Base-by-base conservation (phyloP, 1,139 yeast genomes). In the Blastobotrys malaysiensis region DNA sequence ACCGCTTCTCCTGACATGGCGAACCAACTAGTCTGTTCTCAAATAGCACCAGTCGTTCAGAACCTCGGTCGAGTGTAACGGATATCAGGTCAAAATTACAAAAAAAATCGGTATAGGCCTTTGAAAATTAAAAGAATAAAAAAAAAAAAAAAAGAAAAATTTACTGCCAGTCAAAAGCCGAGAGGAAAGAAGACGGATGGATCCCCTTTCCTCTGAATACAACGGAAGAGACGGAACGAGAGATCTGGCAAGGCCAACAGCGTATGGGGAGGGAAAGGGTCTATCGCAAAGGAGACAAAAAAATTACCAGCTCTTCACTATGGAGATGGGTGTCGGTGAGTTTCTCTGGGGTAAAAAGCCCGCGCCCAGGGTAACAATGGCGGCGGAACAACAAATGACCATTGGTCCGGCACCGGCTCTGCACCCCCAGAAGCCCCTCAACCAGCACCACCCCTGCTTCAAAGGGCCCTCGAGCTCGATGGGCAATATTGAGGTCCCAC, bases 1-100 rank as follows among this genome's bases (percentile, higher is more conserved):
- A 5, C 22, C 19, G 22, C 50, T 39, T 47, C 46, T 11, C 44
- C 43, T 21, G 22, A 18, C 27, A 31, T 43, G 47, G 52, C 9
- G 45, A 21, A 21, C 20, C 52, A 43, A 22, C n/a, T n/a, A n/a
- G n/a, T n/a, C n/a, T n/a, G n/a, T n/a, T n/a, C n/a, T n/a, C n/a
- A n/a, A n/a, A n/a, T n/a, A n/a, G n/a, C n/a, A n/a, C n/a, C n/a
- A n/a, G n/a, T n/a, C n/a, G n/a, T n/a, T n/a, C n/a, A n/a, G n/a
- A n/a, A n/a, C n/a, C n/a, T n/a, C 44, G 24, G 9, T 18, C 48
- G 22, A 24, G 22, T 27, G 18, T 24, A 16, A n/a, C 43, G 21
- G 36, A 13, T 44, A 26, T 45, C n/a, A 26, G 3, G 36, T 26
- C 36, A 26, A 26, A 26, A 7, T 48, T 31, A 18, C 24, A n/a